Conservation (phyloP, 495 filamentous ascomycete genomes). For the Xylaria sp. region DNA sequence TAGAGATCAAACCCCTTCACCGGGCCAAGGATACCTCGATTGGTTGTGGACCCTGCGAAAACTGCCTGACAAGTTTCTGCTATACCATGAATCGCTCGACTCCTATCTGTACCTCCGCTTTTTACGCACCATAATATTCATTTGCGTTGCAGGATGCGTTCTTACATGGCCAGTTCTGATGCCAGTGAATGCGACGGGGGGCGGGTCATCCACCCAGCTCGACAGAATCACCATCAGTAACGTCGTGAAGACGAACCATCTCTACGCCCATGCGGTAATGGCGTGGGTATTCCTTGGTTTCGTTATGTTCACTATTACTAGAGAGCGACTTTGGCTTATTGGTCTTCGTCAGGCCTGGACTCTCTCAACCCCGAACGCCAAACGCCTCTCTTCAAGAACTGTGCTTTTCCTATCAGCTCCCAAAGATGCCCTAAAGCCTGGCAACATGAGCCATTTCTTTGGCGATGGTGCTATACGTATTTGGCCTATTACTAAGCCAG, state of each 20-base stretch:
- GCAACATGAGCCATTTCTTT: slow-evolving; percentile 64
- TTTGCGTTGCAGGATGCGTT: slow-evolving; percentile 74
- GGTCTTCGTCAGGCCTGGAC: slow-evolving; percentile 75
- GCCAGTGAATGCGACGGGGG: slow-evolving; percentile 78
- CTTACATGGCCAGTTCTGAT: slow-evolving; percentile 81
- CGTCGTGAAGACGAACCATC: slow-evolving; percentile 55
- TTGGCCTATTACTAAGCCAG: slow-evolving; percentile 68
- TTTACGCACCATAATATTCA: slow-evolving; percentile 69
- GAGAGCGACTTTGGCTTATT: slow-evolving; percentile 73
- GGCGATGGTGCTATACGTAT: slow-evolving; percentile 64
- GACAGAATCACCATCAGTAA: slow-evolving; percentile 74
- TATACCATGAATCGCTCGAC: slow-evolving; percentile 74
- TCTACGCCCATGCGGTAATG: slow-evolving; percentile 69
- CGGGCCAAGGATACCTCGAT: slow-evolving; percentile 47
- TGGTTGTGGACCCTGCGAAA: slow-evolving; percentile 69
- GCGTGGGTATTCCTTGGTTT: slow-evolving; percentile 72
- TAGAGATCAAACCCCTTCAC: slow-evolving; percentile 39
- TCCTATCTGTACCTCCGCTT: slow-evolving; percentile 85
- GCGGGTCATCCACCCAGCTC: slow-evolving; percentile 63
- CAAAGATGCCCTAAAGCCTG: slow-evolving; percentile 62
- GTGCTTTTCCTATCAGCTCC: slow-evolving; percentile 75
- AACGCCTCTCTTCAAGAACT: slow-evolving; percentile 70
- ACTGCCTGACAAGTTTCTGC: slow-evolving; percentile 66
- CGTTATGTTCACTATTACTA: slow-evolving; percentile 68
- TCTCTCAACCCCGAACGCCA: slow-evolving; percentile 69